Base-by-base conservation (phyloP, 768 basidiomycete species). In the Tylopilus rubrobrunneus region DNA sequence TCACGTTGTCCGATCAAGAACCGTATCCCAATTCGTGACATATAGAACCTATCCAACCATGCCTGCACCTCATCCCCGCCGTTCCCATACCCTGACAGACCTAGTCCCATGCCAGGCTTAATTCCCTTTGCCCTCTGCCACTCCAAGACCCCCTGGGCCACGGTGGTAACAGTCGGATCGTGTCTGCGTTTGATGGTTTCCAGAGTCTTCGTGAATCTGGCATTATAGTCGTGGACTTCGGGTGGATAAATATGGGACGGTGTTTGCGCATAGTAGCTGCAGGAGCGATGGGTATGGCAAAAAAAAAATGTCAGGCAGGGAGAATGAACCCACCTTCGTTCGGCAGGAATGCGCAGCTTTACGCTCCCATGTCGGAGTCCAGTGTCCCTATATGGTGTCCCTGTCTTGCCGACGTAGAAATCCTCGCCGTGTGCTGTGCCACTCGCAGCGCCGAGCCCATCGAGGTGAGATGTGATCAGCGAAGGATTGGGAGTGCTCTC, bases 21-120 rank as follows among this genome's bases (percentile, higher is more conserved):
- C 1, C 97, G 89, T 60, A 99, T 98, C 1, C 92, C 92, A 45
- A 94, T 96, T 27, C 97, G 86, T 28, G 85, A 88, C 83, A 99
- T 84, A 69, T 99, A 98, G 73, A 98, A 99, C 39, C 97, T 79
- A 71, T 98, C 97, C 59, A 99, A 73, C 91, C 95, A 98, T 25
- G 86, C 84, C 69, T 98, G 96, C 48, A 99, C 89, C 61, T 94
- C 92, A 36, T 86, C 75, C 15, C 89, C 89, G 46, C 93, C 92
- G 46, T 83, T 78, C 33, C 76, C 79, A 14, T 86, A 63, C 15
- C 43, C 56, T 14, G 56, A 55, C n/a, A 63, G 11, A 11, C 67
- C 67, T 9, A 69, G 40, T 12, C 67, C 67, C 59, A 60, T 69
- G 2, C 67, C 67, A 11, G 60, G 51, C 40, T 59, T 68, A 1